A percentile compares a stretch with the other conserved stretches of the same genome.
Evolutionary conservation across 139 green algal genomes (phyloP).

Genomic region (Chlorella sp.): DNA sequence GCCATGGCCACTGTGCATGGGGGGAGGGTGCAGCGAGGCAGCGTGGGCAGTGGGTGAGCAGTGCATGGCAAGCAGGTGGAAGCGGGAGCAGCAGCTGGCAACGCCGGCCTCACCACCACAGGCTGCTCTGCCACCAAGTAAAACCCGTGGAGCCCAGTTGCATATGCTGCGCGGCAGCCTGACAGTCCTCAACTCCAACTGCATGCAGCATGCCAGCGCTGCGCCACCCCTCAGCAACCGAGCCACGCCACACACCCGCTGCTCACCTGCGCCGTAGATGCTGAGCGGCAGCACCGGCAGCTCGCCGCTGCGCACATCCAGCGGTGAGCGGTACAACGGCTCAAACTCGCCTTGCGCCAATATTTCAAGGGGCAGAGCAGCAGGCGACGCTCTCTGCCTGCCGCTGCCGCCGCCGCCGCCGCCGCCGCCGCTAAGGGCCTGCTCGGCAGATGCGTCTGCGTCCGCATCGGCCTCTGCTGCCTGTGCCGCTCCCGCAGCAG

Average conservation of each 20-base stretch:
- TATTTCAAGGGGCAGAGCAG: conserved; percentile 84
- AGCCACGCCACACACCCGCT: too few relatives aligned
- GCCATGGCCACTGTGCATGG: conserved; percentile 72
- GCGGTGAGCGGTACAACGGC: conserved; percentile 75
- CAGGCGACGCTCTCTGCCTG: background rate
- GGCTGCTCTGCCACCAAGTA: too few relatives aligned
- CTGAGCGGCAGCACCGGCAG: conserved; percentile 84
- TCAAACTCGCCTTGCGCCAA: conserved; percentile 84
- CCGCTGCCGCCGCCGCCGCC: background rate
- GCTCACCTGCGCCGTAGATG: conserved; percentile 60
- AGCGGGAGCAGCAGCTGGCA: too few relatives aligned
- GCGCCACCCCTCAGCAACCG: too few relatives aligned
- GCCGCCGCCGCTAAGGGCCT: background rate
- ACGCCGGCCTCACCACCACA: too few relatives aligned
- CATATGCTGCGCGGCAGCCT: too few relatives aligned
- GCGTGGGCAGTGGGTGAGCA: too few relatives aligned
- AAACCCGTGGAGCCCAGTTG: too few relatives aligned
- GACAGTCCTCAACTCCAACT: too few relatives aligned
- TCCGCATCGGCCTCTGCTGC: background rate
- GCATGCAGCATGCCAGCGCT: too few relatives aligned
- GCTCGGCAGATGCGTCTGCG: background rate
- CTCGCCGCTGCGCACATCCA: conserved; percentile 86
- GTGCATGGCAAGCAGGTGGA: too few relatives aligned
- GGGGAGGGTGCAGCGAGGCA: too few relatives aligned
- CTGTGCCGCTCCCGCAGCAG: background rate